Evolutionary conservation across 31 red algal genomes (phyloP), one percentile per base, ranked within the genome.

Genomic region (Porphyra umbilicalis): DNA sequence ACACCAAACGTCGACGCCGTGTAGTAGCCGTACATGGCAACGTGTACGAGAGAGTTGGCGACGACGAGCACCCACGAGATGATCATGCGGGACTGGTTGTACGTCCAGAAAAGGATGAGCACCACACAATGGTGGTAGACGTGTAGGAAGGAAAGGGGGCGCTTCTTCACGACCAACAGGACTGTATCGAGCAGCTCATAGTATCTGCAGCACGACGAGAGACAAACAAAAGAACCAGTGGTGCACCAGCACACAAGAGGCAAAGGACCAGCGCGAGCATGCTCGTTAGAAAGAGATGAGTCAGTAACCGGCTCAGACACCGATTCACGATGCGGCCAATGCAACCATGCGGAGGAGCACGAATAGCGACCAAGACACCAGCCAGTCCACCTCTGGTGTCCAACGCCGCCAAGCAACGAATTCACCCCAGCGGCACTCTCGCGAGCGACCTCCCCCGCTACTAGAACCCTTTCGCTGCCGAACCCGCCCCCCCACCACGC

Each of bases 1-100:
- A 87, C 80, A 7, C 94, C 92, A 32, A 94, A 36, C 20, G 89
- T 84, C 25, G 89, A 68, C 88, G 91, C 87, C 32, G 89, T 89
- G 44, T 94, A 97, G 88, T 97, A 97, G 83, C 94, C 96, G 79
- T 99, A 99, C 97, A 99, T 99, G 86, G 90, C 86, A 34, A 99
- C 97, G 71, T 99, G 97, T 34, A 99, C 97, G 8, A 90, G 88
- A 0, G 93, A 99, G 80, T 98, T 96, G 25, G 93, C 89, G 33
- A 96, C 88, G 30, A 96, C 91, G n/a, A 99, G 78, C 87, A 99
- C 94, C 90, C 94, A 95, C 39, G 94, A 94, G 31, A 96, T 81
- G 40, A 95, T 87, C 96, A 98, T 98, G 75, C 75, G 78, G 14
- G 96, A 92, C 36, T 89, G 92, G 89, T 95, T 90, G 79, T 98